These are phyloP conservation scores for Pleurotus giganteus DNA, from an alignment of 768 basidiomycete genomes.

Conservation along the genomic window DNA sequence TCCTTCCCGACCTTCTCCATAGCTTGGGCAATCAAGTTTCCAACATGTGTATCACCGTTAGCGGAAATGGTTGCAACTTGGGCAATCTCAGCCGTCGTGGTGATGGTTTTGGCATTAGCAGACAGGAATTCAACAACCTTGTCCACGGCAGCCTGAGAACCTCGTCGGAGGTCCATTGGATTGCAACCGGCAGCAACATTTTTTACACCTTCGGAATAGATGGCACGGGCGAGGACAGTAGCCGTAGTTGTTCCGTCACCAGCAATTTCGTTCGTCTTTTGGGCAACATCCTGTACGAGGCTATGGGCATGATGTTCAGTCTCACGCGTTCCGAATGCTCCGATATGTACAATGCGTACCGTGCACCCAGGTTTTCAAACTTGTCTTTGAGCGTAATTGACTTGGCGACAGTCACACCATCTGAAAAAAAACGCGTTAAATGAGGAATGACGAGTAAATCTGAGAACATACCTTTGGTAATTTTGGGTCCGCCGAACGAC, in stretches of 20 bases:
- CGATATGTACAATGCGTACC: constrained; percentile 50
- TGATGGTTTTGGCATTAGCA: constrained; percentile 87
- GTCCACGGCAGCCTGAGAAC: constrained; percentile 94
- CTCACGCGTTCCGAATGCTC: constrained; percentile 8
- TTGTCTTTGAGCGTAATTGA: constrained; percentile 93
- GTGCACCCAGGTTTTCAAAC: constrained; percentile 97
- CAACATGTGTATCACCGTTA: constrained; percentile 81
- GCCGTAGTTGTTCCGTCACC: constrained; percentile 99
- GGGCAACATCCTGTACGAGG: constrained; percentile 92
- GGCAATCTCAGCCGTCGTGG: constrained; percentile 96
- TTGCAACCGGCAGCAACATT: constrained; percentile 99
- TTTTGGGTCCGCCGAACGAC: constrained; percentile 86
- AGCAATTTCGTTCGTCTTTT: constrained; percentile 95
- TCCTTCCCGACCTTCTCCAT: constrained; percentile 99
- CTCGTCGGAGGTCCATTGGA: constrained; percentile 99
- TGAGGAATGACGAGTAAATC: background rate
- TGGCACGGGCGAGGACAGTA: constrained; percentile 94
- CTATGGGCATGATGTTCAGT: constrained; percentile 32
- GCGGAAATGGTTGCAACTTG: constrained; percentile 97
- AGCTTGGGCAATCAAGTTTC: constrained; percentile 93
- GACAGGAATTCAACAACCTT: constrained; percentile 91
- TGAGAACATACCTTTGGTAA: constrained; percentile 78
- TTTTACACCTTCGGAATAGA: constrained; percentile 98
- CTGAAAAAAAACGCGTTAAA: constrained; percentile 37
- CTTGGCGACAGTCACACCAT: constrained; percentile 98